Evolutionary conservation across 208 protist genomes (phyloP).

Genomic region (Leishmania arabica): DNA sequence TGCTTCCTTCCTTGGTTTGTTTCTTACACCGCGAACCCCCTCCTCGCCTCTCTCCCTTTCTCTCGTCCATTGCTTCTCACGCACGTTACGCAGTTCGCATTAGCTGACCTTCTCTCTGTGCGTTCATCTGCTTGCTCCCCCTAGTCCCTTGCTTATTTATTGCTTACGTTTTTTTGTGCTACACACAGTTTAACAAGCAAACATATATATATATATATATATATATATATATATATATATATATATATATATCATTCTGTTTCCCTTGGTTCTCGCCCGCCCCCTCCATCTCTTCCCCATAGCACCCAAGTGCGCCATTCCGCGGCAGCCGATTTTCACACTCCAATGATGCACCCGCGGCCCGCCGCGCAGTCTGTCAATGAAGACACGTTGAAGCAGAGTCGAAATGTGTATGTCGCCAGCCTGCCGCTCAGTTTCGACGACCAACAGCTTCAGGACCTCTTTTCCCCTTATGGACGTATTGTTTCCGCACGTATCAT

Average conservation of each 20-base stretch:
- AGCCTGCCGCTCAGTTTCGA: slow-evolving; percentile 68
- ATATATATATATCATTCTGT: not conserved
- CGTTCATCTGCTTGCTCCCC: not conserved
- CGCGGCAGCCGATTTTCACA: not conserved
- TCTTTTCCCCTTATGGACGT: slow-evolving; percentile 62
- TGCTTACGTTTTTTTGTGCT: slow-evolving; percentile 5
- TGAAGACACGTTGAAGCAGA: slow-evolving; percentile 23
- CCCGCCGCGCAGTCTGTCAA: slow-evolving; percentile 5
- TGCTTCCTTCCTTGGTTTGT: not conserved
- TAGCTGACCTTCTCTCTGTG: not conserved
- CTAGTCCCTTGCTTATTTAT: not conserved
- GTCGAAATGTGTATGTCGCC: slow-evolving; percentile 69
- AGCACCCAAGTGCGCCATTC: not conserved
- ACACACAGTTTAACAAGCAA: not conserved
- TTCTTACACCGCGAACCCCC: not conserved
- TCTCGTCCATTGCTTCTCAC: not conserved
- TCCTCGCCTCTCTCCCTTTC: not conserved
- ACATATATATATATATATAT: not conserved
- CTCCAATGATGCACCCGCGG: slow-evolving; percentile 16
- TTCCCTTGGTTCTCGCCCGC: not conserved
- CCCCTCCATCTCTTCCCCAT: slow-evolving; percentile 1
- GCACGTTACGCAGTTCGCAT: not conserved
- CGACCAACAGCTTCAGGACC: slow-evolving; percentile 58
- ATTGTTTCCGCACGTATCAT: slow-evolving; percentile 74
- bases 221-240: not conserved